These are phyloP conservation scores for Penicillium herquei DNA, from an alignment of 495 filamentous ascomycete genomes.

Conservation along the genomic window DNA sequence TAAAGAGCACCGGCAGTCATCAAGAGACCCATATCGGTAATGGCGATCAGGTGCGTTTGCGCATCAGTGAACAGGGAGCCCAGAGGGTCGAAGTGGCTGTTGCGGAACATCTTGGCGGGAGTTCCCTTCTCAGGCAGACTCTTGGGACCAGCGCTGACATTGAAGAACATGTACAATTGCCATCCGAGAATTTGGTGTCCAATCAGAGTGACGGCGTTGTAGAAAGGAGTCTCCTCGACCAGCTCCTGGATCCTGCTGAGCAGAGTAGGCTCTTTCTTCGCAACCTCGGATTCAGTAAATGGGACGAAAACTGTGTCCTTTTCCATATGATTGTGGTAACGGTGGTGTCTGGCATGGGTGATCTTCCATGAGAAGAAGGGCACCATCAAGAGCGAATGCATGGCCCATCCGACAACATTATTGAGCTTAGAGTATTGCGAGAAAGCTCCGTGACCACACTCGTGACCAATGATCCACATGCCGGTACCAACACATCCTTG, in stretches of 20 bases:
- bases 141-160: conserved; percentile 51
- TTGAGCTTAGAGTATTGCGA: conserved; percentile 60
- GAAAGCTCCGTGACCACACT: conserved; percentile 59
- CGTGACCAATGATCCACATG: conserved; percentile 29
- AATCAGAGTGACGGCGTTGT: conserved; percentile 45
- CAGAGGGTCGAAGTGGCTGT: conserved; percentile 60
- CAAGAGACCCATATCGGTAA: conserved; percentile 58
- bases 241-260: conserved; percentile 43
- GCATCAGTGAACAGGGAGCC: conserved; percentile 60
- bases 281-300: conserved; percentile 40
- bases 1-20: conserved; percentile 45
- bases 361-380: conserved; percentile 79
- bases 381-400: conserved; percentile 64
- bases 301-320: conserved; percentile 62
- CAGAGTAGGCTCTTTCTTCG: conserved; percentile 29
- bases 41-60: conserved; percentile 53
- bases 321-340: conserved; percentile 57
- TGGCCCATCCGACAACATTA: conserved; percentile 64
- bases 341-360: conserved; percentile 72
- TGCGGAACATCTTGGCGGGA: conserved; percentile 41
- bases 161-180: conserved; percentile 54
- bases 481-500: conserved; percentile 29
- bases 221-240: conserved; percentile 57
- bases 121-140: conserved; percentile 40
- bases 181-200: conserved; percentile 56